These are phyloP conservation scores for Penicillium verhagenii DNA, from an alignment of 495 filamentous ascomycete species.

Conservation along the genomic window DNA sequence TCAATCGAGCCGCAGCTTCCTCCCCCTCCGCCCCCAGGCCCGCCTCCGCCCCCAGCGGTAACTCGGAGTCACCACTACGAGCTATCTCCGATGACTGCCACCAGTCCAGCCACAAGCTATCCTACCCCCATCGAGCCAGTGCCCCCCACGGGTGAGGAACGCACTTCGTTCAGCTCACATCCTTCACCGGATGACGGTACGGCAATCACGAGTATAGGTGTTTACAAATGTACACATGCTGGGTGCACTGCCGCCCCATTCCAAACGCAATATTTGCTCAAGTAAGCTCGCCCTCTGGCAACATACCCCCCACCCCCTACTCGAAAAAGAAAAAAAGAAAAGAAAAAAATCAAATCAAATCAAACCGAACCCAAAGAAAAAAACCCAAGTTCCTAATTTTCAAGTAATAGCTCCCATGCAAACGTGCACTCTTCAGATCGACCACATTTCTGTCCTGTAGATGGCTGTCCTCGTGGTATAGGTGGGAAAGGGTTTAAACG, in stretches of 20 bases:
- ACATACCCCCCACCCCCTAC: too few species aligned
- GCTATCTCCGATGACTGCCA: slow-evolving; percentile 26
- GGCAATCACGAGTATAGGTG: slow-evolving; percentile 20
- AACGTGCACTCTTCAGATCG: slow-evolving; percentile 92
- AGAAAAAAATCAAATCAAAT: too few species aligned
- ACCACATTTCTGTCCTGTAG: slow-evolving; percentile 87
- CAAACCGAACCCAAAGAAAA: too few species aligned
- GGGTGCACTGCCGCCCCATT: slow-evolving; percentile 85
- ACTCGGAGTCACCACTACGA: slow-evolving; percentile 20
- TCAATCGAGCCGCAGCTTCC: slow-evolving; percentile 14
- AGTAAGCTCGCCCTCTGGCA: slow-evolving; percentile 49
- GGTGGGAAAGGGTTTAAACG: slow-evolving; percentile 96
- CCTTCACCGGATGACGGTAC: slow-evolving; percentile 24
- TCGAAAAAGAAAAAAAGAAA: too few species aligned
- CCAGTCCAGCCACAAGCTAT: slow-evolving; percentile 40
- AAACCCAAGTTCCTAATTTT: background rate
- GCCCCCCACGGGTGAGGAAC: slow-evolving; percentile 21
- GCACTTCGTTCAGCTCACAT: slow-evolving; percentile 18
- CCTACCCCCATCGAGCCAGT: slow-evolving; percentile 44
- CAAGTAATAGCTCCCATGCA: slow-evolving; percentile 74
- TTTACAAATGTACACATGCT: slow-evolving; percentile 63
- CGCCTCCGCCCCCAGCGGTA: slow-evolving; percentile 5
- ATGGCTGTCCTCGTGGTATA: slow-evolving; percentile 72
- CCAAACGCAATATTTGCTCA: slow-evolving; percentile 83
- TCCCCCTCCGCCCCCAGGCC: slow-evolving; percentile 1